These are phyloP conservation scores for Meyerozyma carpophila DNA, from an alignment of 1,139 yeast species.

Conservation along the genomic window DNA sequence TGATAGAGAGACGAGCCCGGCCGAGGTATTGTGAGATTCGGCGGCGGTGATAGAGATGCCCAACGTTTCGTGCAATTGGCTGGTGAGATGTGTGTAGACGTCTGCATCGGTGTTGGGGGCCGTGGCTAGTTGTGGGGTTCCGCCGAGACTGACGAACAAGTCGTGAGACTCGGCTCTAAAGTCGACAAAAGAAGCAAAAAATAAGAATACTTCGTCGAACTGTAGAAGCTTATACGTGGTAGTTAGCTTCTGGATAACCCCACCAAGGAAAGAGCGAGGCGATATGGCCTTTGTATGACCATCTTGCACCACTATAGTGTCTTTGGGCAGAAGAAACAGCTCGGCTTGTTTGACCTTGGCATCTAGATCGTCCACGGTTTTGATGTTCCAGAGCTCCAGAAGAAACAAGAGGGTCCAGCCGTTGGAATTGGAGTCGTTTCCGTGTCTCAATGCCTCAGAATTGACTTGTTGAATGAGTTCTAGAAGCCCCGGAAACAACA, in stretches of 20 bases:
- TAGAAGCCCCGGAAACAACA: slow-evolving; percentile 22
- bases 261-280: slow-evolving; percentile 33
- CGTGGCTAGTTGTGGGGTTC: slow-evolving; percentile 7
- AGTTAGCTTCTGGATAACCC: slow-evolving; percentile 32
- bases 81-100: slow-evolving; percentile 15
- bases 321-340: slow-evolving; percentile 4
- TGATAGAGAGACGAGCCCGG: slow-evolving; percentile 33
- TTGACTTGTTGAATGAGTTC: slow-evolving; percentile 19
- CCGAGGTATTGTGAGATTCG: slow-evolving; percentile 9
- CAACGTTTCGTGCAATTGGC: slow-evolving; percentile 16
- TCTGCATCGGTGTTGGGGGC: slow-evolving; percentile 8
- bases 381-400: slow-evolving; percentile 24
- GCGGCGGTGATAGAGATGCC: slow-evolving; percentile 14
- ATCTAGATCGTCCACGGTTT: slow-evolving; percentile 33
- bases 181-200: slow-evolving; percentile 51
- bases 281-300: slow-evolving; percentile 13
- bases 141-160: slow-evolving; percentile 17
- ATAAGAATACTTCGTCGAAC: slow-evolving; percentile 49
- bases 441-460: slow-evolving; percentile 3
- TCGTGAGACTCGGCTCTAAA: slow-evolving; percentile 39
- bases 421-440: slow-evolving; percentile 4
- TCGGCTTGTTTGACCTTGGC: slow-evolving; percentile 9
- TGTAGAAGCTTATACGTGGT: slow-evolving; percentile 49
- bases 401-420: slow-evolving; percentile 10
- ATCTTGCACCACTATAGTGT: slow-evolving; percentile 6